Conservation (phyloP, 345 rosid genomes). For the Dipteronia sinensis region DNA sequence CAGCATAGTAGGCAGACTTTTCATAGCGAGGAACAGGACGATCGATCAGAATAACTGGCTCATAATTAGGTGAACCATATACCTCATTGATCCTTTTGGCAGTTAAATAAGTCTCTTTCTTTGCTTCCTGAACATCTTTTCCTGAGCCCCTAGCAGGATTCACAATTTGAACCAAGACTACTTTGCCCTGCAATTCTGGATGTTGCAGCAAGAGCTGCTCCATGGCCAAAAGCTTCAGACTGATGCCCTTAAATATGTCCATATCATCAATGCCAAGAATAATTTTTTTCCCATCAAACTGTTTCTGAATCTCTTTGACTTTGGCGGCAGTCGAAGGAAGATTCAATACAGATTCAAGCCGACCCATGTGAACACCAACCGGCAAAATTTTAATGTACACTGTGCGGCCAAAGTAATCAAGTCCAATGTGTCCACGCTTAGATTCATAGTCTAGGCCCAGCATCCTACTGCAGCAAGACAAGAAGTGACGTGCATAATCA, state of each 20-base stretch:
- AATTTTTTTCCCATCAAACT: constrained; percentile 60
- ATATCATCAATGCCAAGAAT: constrained; percentile 82
- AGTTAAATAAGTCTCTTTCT: constrained; percentile 57
- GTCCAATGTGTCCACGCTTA: constrained; percentile 82
- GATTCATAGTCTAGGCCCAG: constrained; percentile 85
- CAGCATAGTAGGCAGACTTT: constrained; percentile 79
- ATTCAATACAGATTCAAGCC: constrained; percentile 68
- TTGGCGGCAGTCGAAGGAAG: constrained; percentile 60
- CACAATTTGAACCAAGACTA: constrained; percentile 75
- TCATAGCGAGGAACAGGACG: constrained; percentile 72
- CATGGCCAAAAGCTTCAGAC: constrained; percentile 68
- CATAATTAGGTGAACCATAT: constrained; percentile 58
- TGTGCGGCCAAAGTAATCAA: constrained; percentile 82
- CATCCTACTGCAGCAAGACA: constrained; percentile 87
- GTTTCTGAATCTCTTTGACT: constrained; percentile 58
- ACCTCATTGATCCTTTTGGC: constrained; percentile 63
- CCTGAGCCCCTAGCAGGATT: constrained; percentile 79
- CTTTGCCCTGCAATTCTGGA: constrained; percentile 56
- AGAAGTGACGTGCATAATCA: constrained; percentile 78
- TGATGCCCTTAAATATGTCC: constrained; percentile 87
- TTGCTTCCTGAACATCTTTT: constrained; percentile 77
- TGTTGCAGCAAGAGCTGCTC: constrained; percentile 67
- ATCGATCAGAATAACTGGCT: constrained; percentile 70
- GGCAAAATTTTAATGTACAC: constrained; percentile 75
- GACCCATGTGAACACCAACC: constrained; percentile 74